phyloP scores from a whole-genome alignment of 2,329 filamentous ascomycete genomes.

The Xenosphaeropsis pyriputrescens region DNA sequence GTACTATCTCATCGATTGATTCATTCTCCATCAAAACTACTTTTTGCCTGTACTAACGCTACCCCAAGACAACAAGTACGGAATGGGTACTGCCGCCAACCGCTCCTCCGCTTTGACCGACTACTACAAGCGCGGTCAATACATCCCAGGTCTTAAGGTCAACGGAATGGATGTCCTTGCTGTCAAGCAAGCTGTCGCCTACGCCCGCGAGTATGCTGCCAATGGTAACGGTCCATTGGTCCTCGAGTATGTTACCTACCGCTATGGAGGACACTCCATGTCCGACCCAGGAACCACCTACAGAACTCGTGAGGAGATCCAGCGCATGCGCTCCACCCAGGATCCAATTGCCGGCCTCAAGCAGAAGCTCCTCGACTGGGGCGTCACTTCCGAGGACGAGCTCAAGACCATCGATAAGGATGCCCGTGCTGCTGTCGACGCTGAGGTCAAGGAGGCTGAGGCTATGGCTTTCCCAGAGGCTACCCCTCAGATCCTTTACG shows the following conservation, averaged over 20 bases:
- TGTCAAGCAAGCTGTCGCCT: slow-evolving; percentile 89
- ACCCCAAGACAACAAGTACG: slow-evolving; percentile 96
- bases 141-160: slow-evolving; percentile 98
- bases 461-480: slow-evolving; percentile 69
- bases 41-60: slow-evolving; percentile 12
- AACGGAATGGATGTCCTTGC: slow-evolving; percentile 99
- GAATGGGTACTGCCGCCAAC: slow-evolving; percentile 94
- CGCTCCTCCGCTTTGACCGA: slow-evolving; percentile 93
- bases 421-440: slow-evolving; percentile 70
- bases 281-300: slow-evolving; percentile 98
- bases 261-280: slow-evolving; percentile 99
- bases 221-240: slow-evolving; percentile 85
- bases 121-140: slow-evolving; percentile 99
- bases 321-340: slow-evolving; percentile 98
- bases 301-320: slow-evolving; percentile 97
- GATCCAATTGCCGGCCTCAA: slow-evolving; percentile 97
- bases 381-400: slow-evolving; percentile 80
- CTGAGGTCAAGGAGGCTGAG: slow-evolving; percentile 83
- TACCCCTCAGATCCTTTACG: slow-evolving; percentile 72
- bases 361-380: slow-evolving; percentile 96
- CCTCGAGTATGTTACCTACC: slow-evolving; percentile 97
- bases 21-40: not conserved
- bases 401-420: slow-evolving; percentile 95
- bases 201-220: slow-evolving; percentile 77
- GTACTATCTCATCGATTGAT: slow-evolving; percentile 21